These are phyloP conservation scores for Herpetomonas tarakana DNA, from an alignment of 208 protist genomes.

Conservation along the genomic window DNA sequence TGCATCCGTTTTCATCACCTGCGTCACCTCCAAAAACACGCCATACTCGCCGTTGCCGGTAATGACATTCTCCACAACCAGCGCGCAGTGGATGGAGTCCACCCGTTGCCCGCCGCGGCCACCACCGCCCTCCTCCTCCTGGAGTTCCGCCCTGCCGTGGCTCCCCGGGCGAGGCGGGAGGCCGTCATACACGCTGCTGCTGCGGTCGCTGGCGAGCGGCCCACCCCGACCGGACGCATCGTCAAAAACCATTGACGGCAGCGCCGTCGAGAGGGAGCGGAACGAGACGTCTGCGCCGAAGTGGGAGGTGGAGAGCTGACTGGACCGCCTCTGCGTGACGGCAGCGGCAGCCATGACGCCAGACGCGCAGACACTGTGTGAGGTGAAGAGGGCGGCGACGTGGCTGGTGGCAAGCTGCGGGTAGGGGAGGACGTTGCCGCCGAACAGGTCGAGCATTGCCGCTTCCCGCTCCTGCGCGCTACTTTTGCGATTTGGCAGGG, in stretches of 20 bases:
- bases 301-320: not conserved
- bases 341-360: constrained; percentile 30
- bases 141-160: too few relatives aligned
- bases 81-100: constrained; percentile 39
- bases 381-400: constrained; percentile 33
- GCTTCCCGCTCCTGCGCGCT: not conserved
- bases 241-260: constrained; percentile 12
- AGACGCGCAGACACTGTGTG: constrained; percentile 28
- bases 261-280: not conserved
- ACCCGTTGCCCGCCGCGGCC: constrained; percentile 13
- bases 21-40: constrained; percentile 40
- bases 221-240: not conserved
- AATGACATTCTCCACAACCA: constrained; percentile 39
- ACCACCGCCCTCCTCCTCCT: not conserved
- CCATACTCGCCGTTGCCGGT: constrained; percentile 27
- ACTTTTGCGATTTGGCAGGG: too few relatives aligned
- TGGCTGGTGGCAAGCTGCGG: constrained; percentile 32
- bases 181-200: not conserved
- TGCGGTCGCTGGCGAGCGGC: not conserved
- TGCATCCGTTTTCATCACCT: constrained; percentile 15
- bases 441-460: constrained; percentile 20
- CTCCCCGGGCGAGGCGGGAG: too few relatives aligned
- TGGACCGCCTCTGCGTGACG: constrained; percentile 15
- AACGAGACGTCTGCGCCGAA: not conserved
- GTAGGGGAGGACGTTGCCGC: constrained; percentile 13